Base-by-base conservation (phyloP, 306 rosid species). In the Vigna unguiculata region DNA sequence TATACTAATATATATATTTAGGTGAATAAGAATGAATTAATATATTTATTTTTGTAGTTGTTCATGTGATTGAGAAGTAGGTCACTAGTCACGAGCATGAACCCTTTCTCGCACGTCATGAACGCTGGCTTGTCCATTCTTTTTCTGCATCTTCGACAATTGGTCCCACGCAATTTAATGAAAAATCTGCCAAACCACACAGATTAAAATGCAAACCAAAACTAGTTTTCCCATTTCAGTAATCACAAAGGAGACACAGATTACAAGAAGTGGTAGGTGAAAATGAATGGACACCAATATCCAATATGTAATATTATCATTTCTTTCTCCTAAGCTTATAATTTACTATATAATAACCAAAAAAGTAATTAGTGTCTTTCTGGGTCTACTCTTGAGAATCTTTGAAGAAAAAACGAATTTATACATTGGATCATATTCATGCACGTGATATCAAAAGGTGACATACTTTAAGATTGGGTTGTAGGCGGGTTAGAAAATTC, bases 91-190 rank as follows among this genome's bases (percentile, higher is more conserved):
- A 67, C 69, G 61, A 47, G 63, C 51, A 51, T 69, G 77, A 64
- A 38, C 53, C 80, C 80, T 40, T n/a, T 14, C 6, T 11, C 14
- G 30, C 75, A 63, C 80, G 74, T 71, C 24, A 25, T 24, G 62
- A 71, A 52, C 32, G 55, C 83, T 80, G 80, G 61, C 22, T 21
- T 11, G 65, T 65, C 74, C 9, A 76, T 34, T 24, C 67, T 76
- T 38, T 19, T 38, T 19, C 58, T 62, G 41, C 63, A 21, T 49
- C 72, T 64, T 62, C 55, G 38, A n/a, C 13, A 11, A 38, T 52
- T 22, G 66, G 55, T 17, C 80, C 80, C 80, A 76, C 66, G 36
- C 13, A 32, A 20, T 49, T 46, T 17, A 74, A 28, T 40, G n/a
- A 11, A 48, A 25, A 30, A 47, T 4, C 61, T 28, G 45, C 15